Conservation (phyloP, 768 basidiomycete genomes). For the Mycena haematopus region DNA sequence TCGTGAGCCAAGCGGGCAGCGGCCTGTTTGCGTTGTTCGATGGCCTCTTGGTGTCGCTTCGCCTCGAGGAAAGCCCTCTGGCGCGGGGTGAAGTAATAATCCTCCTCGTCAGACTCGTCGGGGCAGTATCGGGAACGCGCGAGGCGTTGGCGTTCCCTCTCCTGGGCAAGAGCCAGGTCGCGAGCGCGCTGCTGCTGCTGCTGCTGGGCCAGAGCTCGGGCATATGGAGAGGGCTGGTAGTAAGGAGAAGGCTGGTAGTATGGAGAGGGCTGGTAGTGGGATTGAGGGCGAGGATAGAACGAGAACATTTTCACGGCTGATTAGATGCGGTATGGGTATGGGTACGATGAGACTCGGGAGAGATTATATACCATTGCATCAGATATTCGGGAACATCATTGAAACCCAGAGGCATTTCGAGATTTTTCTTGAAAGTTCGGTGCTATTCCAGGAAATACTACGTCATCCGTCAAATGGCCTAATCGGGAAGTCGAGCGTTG, state of each 20-base stretch:
- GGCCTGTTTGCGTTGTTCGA: conserved; percentile 36
- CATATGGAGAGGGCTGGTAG: conserved; percentile 37
- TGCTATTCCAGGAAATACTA: conserved; percentile 6
- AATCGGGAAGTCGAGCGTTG: conserved; percentile 6
- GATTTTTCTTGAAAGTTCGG: conserved; percentile 4
- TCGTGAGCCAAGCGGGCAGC: conserved; percentile 24
- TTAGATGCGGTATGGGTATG: conserved; percentile 16
- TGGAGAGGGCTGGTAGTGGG: conserved; percentile 30
- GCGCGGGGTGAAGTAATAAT: conserved; percentile 33
- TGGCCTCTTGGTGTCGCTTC: conserved; percentile 34
- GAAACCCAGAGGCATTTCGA: conserved; percentile 2
- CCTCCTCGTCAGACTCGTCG: conserved; percentile 40
- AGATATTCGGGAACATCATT: conserved; percentile 1
- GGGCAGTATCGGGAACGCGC: conserved; percentile 47
- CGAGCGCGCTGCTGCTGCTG: conserved; percentile 35
- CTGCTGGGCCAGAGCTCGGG: conserved; percentile 28
- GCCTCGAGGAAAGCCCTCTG: conserved; percentile 44
- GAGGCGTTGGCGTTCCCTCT: conserved; percentile 42
- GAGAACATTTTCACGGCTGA: conserved; percentile 21
- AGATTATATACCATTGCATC: conserved; percentile 29
- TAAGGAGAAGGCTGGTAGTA: conserved; percentile 18
- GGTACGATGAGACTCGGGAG: background rate
- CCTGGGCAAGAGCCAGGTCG: conserved; percentile 32
- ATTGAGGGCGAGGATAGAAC: conserved; percentile 24
- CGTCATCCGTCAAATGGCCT: conserved; percentile 11